Evolutionary conservation across 108 stramenopile genomes (phyloP).

Genomic region (Poteriospumella lacustris): DNA sequence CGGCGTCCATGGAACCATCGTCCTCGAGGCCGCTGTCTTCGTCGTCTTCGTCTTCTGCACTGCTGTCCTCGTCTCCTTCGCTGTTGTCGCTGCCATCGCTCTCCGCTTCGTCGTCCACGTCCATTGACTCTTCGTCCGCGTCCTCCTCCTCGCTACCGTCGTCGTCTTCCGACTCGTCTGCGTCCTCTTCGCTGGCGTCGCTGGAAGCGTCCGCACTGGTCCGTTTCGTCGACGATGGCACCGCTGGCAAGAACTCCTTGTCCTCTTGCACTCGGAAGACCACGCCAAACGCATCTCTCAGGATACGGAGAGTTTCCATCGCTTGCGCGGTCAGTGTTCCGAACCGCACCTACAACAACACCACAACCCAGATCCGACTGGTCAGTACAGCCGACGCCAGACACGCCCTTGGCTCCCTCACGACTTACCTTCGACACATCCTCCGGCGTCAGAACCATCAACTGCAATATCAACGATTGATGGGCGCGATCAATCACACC

Average conservation of each 20-base stretch:
- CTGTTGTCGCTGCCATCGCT: background rate
- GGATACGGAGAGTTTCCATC: background rate
- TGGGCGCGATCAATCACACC: conserved; percentile 84
- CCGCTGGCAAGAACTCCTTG: background rate
- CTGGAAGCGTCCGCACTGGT: background rate
- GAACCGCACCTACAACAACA: background rate
- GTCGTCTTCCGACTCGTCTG: background rate
- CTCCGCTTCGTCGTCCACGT: background rate
- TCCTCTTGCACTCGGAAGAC: background rate
- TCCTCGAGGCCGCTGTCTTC: background rate
- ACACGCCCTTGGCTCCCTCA: no score
- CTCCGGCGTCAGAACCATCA: conserved; percentile 93
- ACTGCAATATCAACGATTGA: conserved; percentile 76
- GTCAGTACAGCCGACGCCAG: no score
- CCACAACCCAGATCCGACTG: no score
- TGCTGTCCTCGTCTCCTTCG: background rate
- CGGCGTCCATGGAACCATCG: no score
- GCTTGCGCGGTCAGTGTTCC: background rate
- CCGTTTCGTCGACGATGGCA: background rate
- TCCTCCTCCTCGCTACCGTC: background rate
- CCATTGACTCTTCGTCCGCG: background rate
- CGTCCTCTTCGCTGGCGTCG: background rate
- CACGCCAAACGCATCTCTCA: conserved; percentile 29
- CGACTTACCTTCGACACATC: conserved; percentile 70
- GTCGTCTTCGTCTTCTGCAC: background rate